Base-by-base conservation (phyloP, 768 basidiomycete genomes). In the Suillus weaverae region DNA sequence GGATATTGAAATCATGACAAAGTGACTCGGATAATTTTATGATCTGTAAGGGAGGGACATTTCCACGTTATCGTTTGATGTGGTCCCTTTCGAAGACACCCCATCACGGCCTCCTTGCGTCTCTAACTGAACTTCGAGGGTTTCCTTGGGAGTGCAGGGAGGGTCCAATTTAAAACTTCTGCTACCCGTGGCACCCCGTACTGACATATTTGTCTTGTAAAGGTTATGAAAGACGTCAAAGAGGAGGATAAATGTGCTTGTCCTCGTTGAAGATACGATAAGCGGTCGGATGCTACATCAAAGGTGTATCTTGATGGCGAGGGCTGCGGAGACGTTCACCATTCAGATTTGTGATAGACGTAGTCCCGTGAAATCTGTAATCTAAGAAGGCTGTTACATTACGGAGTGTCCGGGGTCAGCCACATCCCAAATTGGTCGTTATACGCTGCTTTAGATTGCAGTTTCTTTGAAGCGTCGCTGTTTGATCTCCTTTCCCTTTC, bases 171-270 rank as follows among this genome's bases (percentile, higher is more conserved):
- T 74, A 66, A 70, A 71, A 70, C 70, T 61, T 69, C 61, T 50
- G 6, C 54, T 72, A 68, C 72, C 71, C 68, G 59, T 63, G 68
- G 66, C 68, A 73, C 74, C 68, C 51, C 66, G 71, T 69, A 67
- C 70, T 74, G 71, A 73, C 62, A 48, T 32, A 43, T 35, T 41
- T 64, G n/a, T 62, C 53, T 64, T 63, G 48, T 46, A 30, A 68
- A 85, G 84, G 84, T 84, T 55, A 83, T 85, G 83, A 73, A 75
- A 62, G 69, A 77, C 61, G 81, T 85, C 62, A 80, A 81, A 70
- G 84, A 85, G 61, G 81, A 82, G 69, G 78, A 85, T 70, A 80
- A 76, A 68, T 85, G 84, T 68, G 70, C 66, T 63, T 85, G 83
- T 67, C 61, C 77, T 51, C 76, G 79, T 61, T 69, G 55, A 73